Evolutionary conservation across 805 yeast genomes (phyloP).

Genomic region (Candida patagonica): DNA sequence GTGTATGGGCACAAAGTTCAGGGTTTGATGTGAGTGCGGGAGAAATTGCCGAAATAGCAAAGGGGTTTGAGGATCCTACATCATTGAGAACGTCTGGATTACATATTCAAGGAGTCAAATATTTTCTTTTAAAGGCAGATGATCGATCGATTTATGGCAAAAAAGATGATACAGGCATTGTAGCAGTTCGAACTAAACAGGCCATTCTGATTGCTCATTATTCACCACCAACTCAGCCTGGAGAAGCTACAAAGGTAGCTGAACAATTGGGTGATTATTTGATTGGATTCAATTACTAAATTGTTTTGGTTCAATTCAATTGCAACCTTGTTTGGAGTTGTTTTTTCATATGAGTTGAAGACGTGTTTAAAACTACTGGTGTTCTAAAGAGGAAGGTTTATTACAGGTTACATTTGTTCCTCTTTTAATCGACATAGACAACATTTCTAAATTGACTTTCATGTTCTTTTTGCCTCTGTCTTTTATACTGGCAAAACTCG

Average conservation of each 20-base stretch:
- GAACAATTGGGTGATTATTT: slow-evolving; percentile 94
- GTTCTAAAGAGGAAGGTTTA: no score
- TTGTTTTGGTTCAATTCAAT: not conserved
- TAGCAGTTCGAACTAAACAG: slow-evolving; percentile 89
- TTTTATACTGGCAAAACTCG: slow-evolving; percentile 53
- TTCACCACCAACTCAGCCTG: slow-evolving; percentile 74
- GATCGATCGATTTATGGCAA: slow-evolving; percentile 92
- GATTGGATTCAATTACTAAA: slow-evolving; percentile 73
- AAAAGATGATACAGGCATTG: slow-evolving; percentile 74
- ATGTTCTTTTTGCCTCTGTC: no score
- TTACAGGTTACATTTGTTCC: no score
- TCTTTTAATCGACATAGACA: not conserved
- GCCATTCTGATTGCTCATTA: slow-evolving; percentile 92
- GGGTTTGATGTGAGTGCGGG: slow-evolving; percentile 52
- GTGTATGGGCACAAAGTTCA: slow-evolving; percentile 84
- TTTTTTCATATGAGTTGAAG: no score
- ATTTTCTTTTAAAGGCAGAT: slow-evolving; percentile 81
- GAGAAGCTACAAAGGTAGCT: slow-evolving; percentile 89
- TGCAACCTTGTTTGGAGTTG: no score
- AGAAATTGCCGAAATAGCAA: slow-evolving; percentile 67
- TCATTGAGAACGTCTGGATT: slow-evolving; percentile 78
- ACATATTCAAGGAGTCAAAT: slow-evolving; percentile 76
- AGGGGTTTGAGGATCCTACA: slow-evolving; percentile 73
- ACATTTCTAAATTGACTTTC: not conserved
- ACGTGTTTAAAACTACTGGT: no score